These are phyloP conservation scores for Phytophthora sojae DNA, from an alignment of 352 stramenopile species.

Conservation along the genomic window DNA sequence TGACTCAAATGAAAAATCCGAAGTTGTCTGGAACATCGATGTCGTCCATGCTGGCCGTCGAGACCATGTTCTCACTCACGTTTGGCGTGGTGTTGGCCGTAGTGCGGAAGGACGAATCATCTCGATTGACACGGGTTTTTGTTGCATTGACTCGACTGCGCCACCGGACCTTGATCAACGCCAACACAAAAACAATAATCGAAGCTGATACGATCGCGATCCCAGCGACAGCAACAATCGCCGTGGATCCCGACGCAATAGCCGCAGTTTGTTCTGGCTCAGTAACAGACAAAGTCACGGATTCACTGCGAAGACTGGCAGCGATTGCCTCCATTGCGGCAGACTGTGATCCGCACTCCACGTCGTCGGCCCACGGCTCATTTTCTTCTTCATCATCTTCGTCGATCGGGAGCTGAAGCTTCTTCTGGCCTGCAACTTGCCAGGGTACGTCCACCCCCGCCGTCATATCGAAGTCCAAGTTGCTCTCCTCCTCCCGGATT, in stretches of 20 bases:
- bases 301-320: not conserved
- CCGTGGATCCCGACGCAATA: constrained; percentile 2
- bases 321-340: not conserved
- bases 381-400: not conserved
- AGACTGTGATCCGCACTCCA: not conserved
- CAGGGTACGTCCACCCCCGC: not conserved
- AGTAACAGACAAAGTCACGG: not conserved
- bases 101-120: constrained; percentile 10
- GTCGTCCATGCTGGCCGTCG: constrained; percentile 15
- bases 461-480: constrained; percentile 29
- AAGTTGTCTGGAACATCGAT: not conserved
- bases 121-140: constrained; percentile 3
- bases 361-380: not conserved
- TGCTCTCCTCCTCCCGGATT: constrained; percentile 26
- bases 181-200: constrained; percentile 17
- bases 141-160: constrained; percentile 7
- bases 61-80: constrained; percentile 14
- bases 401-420: not conserved
- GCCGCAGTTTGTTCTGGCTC: not conserved
- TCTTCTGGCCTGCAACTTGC: not conserved
- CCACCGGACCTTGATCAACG: constrained; percentile 10
- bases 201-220: constrained; percentile 15
- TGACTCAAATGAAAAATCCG: not conserved
- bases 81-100: not conserved
- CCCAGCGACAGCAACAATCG: constrained; percentile 15